Evolutionary conservation across 2,329 filamentous ascomycete species (phyloP).

Genomic region (Epichloe elymi): DNA sequence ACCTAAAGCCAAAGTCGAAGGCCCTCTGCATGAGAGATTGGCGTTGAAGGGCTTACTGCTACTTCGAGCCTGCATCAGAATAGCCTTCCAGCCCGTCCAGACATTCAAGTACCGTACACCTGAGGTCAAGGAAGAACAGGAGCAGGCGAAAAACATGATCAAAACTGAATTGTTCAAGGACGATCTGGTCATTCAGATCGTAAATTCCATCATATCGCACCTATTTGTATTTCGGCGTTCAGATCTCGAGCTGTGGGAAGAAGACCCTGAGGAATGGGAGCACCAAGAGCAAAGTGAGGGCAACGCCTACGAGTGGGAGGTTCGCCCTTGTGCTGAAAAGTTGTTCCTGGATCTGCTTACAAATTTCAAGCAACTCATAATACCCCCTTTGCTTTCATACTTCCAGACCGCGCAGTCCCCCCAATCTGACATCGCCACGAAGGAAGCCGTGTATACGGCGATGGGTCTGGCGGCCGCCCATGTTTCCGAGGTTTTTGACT

Average conservation of each 20-base stretch:
- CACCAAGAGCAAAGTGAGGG: conserved; percentile 73
- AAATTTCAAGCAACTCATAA: conserved; percentile 72
- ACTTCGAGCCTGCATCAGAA: conserved; percentile 69
- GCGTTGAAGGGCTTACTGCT: conserved; percentile 73
- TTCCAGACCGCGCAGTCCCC: conserved; percentile 65
- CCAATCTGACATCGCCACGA: conserved; percentile 58
- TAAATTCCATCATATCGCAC: conserved; percentile 71
- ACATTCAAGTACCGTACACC: conserved; percentile 73
- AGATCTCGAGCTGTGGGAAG: conserved; percentile 84
- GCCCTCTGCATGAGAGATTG: conserved; percentile 61
- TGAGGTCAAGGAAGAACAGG: conserved; percentile 64
- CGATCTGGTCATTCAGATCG: conserved; percentile 65
- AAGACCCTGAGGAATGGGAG: conserved; percentile 93
- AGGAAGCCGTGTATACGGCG: conserved; percentile 90
- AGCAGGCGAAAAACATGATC: conserved; percentile 53
- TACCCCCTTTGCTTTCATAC: conserved; percentile 67
- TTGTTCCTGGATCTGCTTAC: conserved; percentile 84
- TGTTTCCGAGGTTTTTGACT: conserved; percentile 63
- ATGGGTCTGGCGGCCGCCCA: conserved; percentile 76
- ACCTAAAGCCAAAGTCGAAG: conserved; percentile 39
- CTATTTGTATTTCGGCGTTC: conserved; percentile 78
- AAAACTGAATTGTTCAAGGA: conserved; percentile 64
- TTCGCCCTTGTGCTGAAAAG: conserved; percentile 85
- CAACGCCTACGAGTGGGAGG: conserved; percentile 82
- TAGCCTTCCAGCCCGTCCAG: conserved; percentile 68